phyloP scores from a whole-genome alignment of 2,329 filamentous ascomycete genomes.

The Arachnopeziza araneosa region DNA sequence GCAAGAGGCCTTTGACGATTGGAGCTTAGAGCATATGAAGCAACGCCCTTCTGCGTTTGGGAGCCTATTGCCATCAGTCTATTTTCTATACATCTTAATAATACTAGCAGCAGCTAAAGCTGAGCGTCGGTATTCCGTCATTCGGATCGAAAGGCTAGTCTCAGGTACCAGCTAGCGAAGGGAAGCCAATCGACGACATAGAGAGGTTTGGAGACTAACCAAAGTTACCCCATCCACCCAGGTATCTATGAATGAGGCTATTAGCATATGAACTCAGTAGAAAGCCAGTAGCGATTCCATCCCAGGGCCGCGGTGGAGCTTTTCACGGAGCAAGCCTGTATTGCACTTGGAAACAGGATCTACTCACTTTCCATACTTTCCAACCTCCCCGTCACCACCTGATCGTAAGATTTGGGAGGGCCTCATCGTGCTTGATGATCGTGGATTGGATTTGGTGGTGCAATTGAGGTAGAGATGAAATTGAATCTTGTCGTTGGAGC shows the following conservation, averaged over 20 bases:
- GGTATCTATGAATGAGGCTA: constrained; percentile 21
- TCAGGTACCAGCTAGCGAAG: neutral
- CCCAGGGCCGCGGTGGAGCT: neutral
- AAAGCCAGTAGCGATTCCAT: neutral
- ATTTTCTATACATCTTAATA: neutral
- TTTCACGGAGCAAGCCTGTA: neutral
- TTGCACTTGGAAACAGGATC: neutral
- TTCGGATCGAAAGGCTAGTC: neutral
- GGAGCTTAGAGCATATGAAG: constrained; percentile 68
- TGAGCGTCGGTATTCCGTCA: neutral
- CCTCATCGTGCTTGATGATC: constrained; percentile 25
- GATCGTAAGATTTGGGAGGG: constrained; percentile 29
- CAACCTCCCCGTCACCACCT: constrained; percentile 29
- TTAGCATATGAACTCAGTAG: constrained; percentile 17
- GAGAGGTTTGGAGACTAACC: constrained; percentile 26
- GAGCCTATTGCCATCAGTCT: constrained; percentile 38
- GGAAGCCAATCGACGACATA: neutral
- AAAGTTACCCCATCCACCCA: constrained; percentile 31
- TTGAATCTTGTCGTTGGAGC: constrained; percentile 12
- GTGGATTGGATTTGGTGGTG: neutral
- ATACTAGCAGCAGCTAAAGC: neutral
- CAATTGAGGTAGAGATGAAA: neutral
- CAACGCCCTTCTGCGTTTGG: constrained; percentile 57
- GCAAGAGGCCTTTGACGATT: constrained; percentile 90
- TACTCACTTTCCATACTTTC: constrained; percentile 34